Base-by-base conservation (phyloP, 148 eudicot genomes). In the Cornus florida region DNA sequence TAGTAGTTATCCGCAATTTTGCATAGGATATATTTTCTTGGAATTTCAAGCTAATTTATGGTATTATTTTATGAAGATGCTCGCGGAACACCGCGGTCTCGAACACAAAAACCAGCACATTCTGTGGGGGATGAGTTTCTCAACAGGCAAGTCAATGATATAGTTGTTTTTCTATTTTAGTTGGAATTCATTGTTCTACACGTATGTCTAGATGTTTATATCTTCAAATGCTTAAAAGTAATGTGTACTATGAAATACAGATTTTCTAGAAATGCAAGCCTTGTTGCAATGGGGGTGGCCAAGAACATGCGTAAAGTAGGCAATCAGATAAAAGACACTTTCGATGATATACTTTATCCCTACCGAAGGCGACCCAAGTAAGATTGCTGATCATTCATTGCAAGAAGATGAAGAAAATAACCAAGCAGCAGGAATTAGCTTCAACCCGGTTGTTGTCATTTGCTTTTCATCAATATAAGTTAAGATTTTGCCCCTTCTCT, bases 211-310 rank as follows among this genome's bases (percentile, higher is more conserved):
- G 23, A 20, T 28, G 28, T 28, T 28, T 57, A 5, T 57, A 57
- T 12, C 17, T 12, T 0, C 17, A 22, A 17, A 74, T 64, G 68
- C 75, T 77, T 35, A 35, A 35, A 28, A 28, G 28, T 28, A 28
- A 35, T 35, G 4, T 35, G 7, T 43, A 6, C 6, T 43, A 9
- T 43, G 48, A 3, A 3, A 43, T 43, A 83, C 95, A 95, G 98
- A 78, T 95, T 91, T 77, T 81, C 91, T 17, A 86, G 98, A 82
- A 95, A 93, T 62, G 96, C 97, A 43, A 83, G 82, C 59, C 78
- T 95, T 69, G 97, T 95, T 77, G 98, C 94, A 33, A 86, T 86
- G 73, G 97, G 98, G 72, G 98, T 95, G 67, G 94, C 85, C 28
- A 93, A 92, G 88, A 93, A 95, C 85, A 71, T 91, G 86, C 83